Base-by-base conservation (phyloP, 2,329 filamentous ascomycete species). In the Penicillium crustosum region DNA sequence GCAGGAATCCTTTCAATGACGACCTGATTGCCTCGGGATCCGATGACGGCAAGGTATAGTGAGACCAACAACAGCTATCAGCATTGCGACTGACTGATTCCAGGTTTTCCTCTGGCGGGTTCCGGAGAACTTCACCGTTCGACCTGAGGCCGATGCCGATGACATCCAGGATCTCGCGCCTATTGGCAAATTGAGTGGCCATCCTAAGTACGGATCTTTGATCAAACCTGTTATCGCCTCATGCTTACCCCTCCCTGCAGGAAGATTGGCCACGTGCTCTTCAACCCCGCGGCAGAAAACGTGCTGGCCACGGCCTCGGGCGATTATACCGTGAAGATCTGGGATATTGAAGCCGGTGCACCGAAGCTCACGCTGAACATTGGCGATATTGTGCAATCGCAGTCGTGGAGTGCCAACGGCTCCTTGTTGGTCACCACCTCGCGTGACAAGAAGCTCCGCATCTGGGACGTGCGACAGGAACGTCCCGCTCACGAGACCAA, bases 391-490 rank as follows among this genome's bases (percentile, higher is more conserved):
- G 90, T 97, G 39, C 94, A 97, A 77, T 96, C 91, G 61, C 82
- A 97, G 69, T 95, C 93, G 31, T 99, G 93, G 93, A 97, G 90
- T 77, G 91, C 92, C 63, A 89, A 90, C 67, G 94, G 94, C 59
- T 87, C 87, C 56, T 83, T 94, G 73, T 79, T 99, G 59, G 93
- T 90, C 49, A 97, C 94, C 8, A 97, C 94, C 9, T 96, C 92
- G 61, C 86, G 94, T 70, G 94, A 99, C 84, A 99, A 99, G 88
- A 97, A 96, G 81, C 83, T 99, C 63, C 89, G 94, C 60, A 88
- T 97, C 62, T 99, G 94, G 94, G 94, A 99, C 82, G 91, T 93
- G 58, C 89, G 94, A 72, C 93, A 97, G 80, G 89, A 97, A 78
- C 89, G 85, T 76, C 86, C 93, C 15, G 89, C 89, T 6, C 89